phyloP scores from a whole-genome alignment of 176 grass and related monocot genomes.

The Triticum monococcum region DNA sequence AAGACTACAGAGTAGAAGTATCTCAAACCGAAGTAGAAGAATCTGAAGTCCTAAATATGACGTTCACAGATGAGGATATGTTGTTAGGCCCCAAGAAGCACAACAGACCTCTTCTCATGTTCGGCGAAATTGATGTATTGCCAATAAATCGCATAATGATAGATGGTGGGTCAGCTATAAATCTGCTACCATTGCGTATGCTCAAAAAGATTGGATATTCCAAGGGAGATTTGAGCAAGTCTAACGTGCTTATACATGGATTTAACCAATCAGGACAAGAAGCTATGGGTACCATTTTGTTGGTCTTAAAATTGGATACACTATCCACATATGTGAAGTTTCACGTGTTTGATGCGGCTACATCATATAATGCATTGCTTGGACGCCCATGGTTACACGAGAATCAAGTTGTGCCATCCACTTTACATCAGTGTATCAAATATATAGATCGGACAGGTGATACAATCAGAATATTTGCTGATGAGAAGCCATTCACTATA shows the following conservation, averaged over 20 bases:
- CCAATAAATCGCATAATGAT: too few species aligned
- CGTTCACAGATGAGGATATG: background rate
- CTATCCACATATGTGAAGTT: background rate
- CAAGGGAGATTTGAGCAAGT: too few species aligned
- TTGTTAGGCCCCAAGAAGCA: background rate
- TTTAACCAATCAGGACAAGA: background rate
- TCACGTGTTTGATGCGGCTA: background rate
- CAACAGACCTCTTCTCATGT: background rate
- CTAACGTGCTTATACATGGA: background rate
- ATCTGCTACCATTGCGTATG: background rate
- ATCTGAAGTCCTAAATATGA: background rate
- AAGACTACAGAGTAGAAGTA: background rate
- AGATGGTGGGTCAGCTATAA: background rate
- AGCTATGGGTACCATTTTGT: background rate
- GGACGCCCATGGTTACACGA: background rate
- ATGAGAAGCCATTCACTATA: background rate
- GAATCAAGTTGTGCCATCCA: too few species aligned
- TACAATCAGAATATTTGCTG: too few species aligned
- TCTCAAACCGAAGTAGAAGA: background rate
- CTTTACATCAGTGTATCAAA: too few species aligned
- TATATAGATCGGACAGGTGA: too few species aligned
- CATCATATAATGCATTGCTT: background rate
- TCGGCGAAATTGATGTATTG: background rate
- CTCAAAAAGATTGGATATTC: background rate
- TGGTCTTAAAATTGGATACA: background rate